Conservation (phyloP, 768 basidiomycete genomes). For the Psilocybe cyanescens region DNA sequence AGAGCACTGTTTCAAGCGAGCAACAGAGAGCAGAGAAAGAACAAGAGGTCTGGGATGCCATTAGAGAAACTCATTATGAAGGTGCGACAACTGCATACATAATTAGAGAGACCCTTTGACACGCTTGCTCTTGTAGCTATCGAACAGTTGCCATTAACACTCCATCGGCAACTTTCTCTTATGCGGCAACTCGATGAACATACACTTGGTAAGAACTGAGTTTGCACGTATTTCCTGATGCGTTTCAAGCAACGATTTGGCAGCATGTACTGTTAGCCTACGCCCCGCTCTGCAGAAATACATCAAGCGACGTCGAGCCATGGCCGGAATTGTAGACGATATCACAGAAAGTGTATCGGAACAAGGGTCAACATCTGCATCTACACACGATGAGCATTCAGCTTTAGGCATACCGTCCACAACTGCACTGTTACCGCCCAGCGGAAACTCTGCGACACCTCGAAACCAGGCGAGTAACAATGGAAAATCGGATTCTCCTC, state of each 20-base stretch:
- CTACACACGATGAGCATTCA: neutral
- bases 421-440: neutral
- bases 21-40: slow-evolving; percentile 48
- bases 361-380: neutral
- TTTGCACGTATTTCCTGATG: neutral
- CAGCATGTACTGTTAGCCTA: slow-evolving; percentile 40
- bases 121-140: slow-evolving; percentile 50
- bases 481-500: neutral
- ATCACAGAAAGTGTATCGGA: neutral
- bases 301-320: slow-evolving; percentile 29
- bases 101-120: neutral
- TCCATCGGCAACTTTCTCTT: slow-evolving; percentile 72
- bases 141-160: slow-evolving; percentile 76
- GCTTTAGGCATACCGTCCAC: neutral
- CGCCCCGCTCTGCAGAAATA: slow-evolving; percentile 53
- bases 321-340: slow-evolving; percentile 13
- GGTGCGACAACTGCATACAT: slow-evolving; percentile 39
- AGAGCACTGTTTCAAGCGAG: slow-evolving; percentile 22
- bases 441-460: neutral
- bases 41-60: slow-evolving; percentile 70
- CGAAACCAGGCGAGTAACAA: neutral
- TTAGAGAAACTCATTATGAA: slow-evolving; percentile 83
- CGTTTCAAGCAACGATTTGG: neutral
- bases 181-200: slow-evolving; percentile 77
- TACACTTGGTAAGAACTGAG: slow-evolving; percentile 46